Evolutionary conservation across 2,329 filamentous ascomycete genomes (phyloP).

Genomic region (Coniochaeta sp.): DNA sequence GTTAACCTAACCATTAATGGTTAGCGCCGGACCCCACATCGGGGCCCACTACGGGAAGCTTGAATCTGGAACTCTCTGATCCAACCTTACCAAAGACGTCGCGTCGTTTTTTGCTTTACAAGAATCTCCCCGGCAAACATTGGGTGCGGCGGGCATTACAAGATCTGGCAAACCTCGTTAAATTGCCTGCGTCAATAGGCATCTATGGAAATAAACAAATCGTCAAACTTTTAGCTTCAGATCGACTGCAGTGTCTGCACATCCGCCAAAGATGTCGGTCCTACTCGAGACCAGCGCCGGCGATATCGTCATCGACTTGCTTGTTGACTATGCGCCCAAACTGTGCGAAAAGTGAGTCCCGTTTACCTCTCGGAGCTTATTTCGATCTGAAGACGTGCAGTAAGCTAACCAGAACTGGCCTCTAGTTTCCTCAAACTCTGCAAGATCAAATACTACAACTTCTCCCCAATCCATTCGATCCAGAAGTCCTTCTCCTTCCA

Average conservation of each 20-base stretch:
- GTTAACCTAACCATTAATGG: not conserved
- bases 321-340: conserved; percentile 82
- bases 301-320: conserved; percentile 89
- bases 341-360: conserved; percentile 87
- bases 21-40: not conserved
- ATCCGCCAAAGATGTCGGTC: conserved; percentile 64
- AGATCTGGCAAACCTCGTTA: not conserved
- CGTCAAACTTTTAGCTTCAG: not conserved
- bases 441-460: conserved; percentile 99
- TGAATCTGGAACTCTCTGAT: not conserved
- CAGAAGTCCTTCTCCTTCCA: conserved; percentile 96
- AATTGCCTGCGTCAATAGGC: not conserved
- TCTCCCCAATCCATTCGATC: conserved; percentile 82
- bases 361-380: conserved; percentile 1
- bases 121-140: not conserved
- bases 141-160: no score
- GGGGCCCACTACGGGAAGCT: not conserved
- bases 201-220: no score
- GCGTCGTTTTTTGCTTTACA: not conserved
- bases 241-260: not conserved
- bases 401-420: conserved; percentile 42
- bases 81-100: no score
- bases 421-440: conserved; percentile 94
- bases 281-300: conserved; percentile 87
- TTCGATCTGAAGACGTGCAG: conserved; percentile 8